Conservation (phyloP, 306 rosid genomes). For the Gillenia trifoliata region DNA sequence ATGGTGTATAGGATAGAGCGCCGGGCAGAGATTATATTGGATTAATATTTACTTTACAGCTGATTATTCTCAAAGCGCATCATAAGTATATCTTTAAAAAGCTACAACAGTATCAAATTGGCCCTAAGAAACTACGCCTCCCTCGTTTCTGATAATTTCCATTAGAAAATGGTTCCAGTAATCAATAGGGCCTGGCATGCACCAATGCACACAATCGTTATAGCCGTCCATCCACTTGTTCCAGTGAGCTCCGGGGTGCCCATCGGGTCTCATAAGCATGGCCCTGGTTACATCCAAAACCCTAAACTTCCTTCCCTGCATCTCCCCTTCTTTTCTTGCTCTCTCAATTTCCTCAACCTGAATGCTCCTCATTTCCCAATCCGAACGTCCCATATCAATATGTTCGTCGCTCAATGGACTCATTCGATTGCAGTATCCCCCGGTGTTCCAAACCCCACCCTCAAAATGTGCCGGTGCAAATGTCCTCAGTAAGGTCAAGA, state of each 20-base stretch:
- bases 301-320: slow-evolving; percentile 29
- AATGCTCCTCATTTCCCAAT: slow-evolving; percentile 52
- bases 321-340: slow-evolving; percentile 29
- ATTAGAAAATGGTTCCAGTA: slow-evolving; percentile 65
- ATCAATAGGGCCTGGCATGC: slow-evolving; percentile 88
- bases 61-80: too few species aligned
- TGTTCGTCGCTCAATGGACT: slow-evolving; percentile 33
- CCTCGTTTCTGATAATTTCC: slow-evolving; percentile 31
- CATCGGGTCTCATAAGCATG: slow-evolving; percentile 80
- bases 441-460: slow-evolving; percentile 66
- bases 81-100: too few species aligned
- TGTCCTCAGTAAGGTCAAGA: slow-evolving; percentile 58
- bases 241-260: slow-evolving; percentile 67
- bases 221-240: slow-evolving; percentile 74
- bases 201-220: slow-evolving; percentile 91
- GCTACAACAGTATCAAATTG: too few species aligned
- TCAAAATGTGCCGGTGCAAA: slow-evolving; percentile 82
- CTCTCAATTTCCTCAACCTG: slow-evolving; percentile 56
- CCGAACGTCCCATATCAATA: slow-evolving; percentile 26
- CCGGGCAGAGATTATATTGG: too few species aligned
- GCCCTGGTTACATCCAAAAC: slow-evolving; percentile 65
- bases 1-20: too few species aligned
- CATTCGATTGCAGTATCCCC: slow-evolving; percentile 73
- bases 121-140: slow-evolving; percentile 17
- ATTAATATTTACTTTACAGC: too few species aligned